These are phyloP conservation scores for Entomortierella parvispora DNA, from an alignment of 192 early-diverging fungal species.

Conservation along the genomic window DNA sequence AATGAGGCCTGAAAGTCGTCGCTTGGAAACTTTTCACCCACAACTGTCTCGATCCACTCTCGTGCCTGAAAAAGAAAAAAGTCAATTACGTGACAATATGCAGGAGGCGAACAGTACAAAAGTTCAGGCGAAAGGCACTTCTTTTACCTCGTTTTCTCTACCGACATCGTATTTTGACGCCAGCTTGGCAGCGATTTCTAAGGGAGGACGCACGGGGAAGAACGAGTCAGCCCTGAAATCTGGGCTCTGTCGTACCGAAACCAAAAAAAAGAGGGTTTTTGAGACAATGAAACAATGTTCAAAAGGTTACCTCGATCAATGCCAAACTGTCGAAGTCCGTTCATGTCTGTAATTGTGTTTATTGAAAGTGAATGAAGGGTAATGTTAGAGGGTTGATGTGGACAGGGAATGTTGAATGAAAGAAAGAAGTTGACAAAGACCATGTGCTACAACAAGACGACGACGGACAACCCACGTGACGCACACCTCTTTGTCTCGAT, in stretches of 20 bases:
- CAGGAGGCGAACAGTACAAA: background rate
- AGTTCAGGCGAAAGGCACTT: background rate
- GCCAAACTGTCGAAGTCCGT: constrained; percentile 15
- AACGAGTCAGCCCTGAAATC: too few species aligned
- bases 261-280: background rate
- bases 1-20: constrained; percentile 69
- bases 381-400: too few species aligned
- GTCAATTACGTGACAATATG: background rate
- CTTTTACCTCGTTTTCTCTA: constrained; percentile 23
- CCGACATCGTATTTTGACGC: constrained; percentile 35
- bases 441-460: too few species aligned
- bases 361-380: background rate
- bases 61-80: constrained; percentile 57
- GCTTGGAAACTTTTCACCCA: constrained; percentile 62
- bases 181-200: constrained; percentile 33
- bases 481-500: too few species aligned
- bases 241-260: background rate
- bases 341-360: background rate
- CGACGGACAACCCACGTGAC: too few species aligned
- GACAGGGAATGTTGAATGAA: too few species aligned
- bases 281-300: background rate
- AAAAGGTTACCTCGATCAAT: constrained; percentile 15
- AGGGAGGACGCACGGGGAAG: background rate
- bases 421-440: too few species aligned
- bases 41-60: constrained; percentile 74